A percentile compares a stretch with the other conserved stretches of the same genome.
phyloP scores from a whole-genome alignment of 1,284 basidiomycete species.

The Trichosporon sp. region DNA sequence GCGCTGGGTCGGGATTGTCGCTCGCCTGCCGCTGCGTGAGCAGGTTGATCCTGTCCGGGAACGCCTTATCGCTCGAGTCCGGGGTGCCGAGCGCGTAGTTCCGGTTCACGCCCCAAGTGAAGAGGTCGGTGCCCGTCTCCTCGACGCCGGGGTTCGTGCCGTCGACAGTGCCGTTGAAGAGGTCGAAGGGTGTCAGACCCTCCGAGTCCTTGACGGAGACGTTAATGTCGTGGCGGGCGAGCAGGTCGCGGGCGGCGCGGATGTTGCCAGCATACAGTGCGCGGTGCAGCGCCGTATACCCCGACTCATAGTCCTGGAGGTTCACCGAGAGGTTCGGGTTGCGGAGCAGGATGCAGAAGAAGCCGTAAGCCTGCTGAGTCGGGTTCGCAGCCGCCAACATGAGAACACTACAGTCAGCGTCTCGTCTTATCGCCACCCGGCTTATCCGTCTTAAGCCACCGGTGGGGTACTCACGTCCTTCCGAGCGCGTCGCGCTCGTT shows the following conservation, averaged over 20 bases:
- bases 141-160: conserved; percentile 63
- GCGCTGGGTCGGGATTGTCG: conserved; percentile 47
- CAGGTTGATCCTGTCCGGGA: conserved; percentile 74
- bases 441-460: conserved; percentile 53
- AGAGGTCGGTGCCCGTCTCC: conserved; percentile 64
- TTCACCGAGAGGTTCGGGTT: conserved; percentile 80
- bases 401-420: conserved; percentile 65
- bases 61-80: conserved; percentile 74
- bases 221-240: conserved; percentile 77
- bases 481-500: conserved; percentile 54
- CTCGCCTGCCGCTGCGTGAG: conserved; percentile 58
- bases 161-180: conserved; percentile 87
- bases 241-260: conserved; percentile 71
- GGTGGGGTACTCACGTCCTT: conserved; percentile 58
- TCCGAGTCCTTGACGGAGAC: conserved; percentile 77
- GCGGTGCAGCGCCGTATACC: conserved; percentile 90
- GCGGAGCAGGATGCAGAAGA: conserved; percentile 75
- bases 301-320: conserved; percentile 75
- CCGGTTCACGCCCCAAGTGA: conserved; percentile 88
- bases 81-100: conserved; percentile 83
- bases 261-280: conserved; percentile 88
- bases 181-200: conserved; percentile 88
- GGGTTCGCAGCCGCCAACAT: conserved; percentile 74
- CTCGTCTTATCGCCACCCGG: conserved; percentile 27
- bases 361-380: conserved; percentile 70